Conservation (phyloP, 176 grass and related monocot genomes). For the Carex parvula region DNA sequence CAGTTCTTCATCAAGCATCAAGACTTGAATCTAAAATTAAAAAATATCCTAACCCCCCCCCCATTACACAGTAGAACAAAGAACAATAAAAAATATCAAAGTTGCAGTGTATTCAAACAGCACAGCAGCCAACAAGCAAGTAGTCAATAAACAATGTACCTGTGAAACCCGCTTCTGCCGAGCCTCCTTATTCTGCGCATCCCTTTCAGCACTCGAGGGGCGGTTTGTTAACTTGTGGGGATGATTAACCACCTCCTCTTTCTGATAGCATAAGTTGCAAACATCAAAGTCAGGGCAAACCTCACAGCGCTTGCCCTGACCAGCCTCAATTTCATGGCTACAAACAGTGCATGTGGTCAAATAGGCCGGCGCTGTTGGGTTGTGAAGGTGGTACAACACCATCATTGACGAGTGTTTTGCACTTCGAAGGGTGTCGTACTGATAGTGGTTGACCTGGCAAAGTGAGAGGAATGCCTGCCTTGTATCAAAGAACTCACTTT, state of each 20-base stretch:
- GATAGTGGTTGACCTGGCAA: constrained; percentile 99
- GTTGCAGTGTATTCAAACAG: constrained; percentile 39
- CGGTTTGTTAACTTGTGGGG: constrained; percentile 83
- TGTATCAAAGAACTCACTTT: constrained; percentile 98
- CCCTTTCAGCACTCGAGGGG: constrained; percentile 68
- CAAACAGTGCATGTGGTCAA: constrained; percentile 87
- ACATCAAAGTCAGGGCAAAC: constrained; percentile 97
- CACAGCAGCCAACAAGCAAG: neutral
- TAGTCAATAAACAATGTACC: constrained; percentile 39
- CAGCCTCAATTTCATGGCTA: constrained; percentile 85
- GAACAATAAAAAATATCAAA: constrained; percentile 77
- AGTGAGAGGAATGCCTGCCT: constrained; percentile 95
- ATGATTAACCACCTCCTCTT: constrained; percentile 74
- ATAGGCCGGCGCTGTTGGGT: constrained; percentile 94
- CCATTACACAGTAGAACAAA: constrained; percentile 62
- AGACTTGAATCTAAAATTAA: neutral
- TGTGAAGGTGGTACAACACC: constrained; percentile 98
- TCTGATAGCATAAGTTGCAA: constrained; percentile 81
- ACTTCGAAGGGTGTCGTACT: constrained; percentile 93
- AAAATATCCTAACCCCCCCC: constrained; percentile 58
- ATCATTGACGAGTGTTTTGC: constrained; percentile 99
- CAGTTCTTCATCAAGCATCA: neutral
- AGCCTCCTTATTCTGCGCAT: constrained; percentile 97
- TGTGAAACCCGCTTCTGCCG: constrained; percentile 82
- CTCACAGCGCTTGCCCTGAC: constrained; percentile 95